Base-by-base conservation (phyloP, 2,329 filamentous ascomycete genomes). In the Xylaria sp. region DNA sequence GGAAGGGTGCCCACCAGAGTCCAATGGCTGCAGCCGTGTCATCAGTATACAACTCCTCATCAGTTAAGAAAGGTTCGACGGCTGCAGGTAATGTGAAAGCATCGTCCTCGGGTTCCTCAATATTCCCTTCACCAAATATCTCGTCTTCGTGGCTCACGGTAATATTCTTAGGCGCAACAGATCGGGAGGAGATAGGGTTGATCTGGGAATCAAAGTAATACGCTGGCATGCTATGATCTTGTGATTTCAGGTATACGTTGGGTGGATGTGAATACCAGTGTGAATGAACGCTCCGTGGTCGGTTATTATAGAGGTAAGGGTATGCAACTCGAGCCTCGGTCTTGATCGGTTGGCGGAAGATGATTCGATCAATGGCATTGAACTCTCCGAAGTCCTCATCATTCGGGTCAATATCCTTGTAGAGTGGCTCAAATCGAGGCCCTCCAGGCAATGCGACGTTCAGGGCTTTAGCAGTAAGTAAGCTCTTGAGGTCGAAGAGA, bases 381-480 rank as follows among this genome's bases (percentile, higher is more conserved):
- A 99, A 99, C 78, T 99, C 95, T 78, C 95, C 95, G 78, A 99
- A 99, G 74, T 99, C 95, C 77, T 99, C 95, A 70, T 98, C 94
- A 71, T 99, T 99, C 1, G 95, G 95, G 76, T 99, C 94, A 64
- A 99, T 94, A 72, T 99, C 95, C 79, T 99, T 99, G 83, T 97
- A 99, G 19, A 99, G 78, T 23, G 95, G 95, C 78, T 99, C 95
- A 67, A 99, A 99, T 31, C 95, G 89, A 64, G 95, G 95, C 9
- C 95, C 96, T 75, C 95, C 95, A n/a, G 95, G 95, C 57, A 99
- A 92, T 9, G 96, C 94, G 55, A 99, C 94, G 70, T 99, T 99
- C 45, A 99, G 82, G 0, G 95, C 95, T 78, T 99, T 99, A 35
- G 95, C 94, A 23, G 95, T 97, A 69, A 97, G 85, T 75, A 99